These are phyloP conservation scores for Gomphus bonarii DNA, from an alignment of 1,284 basidiomycete genomes.

Conservation along the genomic window DNA sequence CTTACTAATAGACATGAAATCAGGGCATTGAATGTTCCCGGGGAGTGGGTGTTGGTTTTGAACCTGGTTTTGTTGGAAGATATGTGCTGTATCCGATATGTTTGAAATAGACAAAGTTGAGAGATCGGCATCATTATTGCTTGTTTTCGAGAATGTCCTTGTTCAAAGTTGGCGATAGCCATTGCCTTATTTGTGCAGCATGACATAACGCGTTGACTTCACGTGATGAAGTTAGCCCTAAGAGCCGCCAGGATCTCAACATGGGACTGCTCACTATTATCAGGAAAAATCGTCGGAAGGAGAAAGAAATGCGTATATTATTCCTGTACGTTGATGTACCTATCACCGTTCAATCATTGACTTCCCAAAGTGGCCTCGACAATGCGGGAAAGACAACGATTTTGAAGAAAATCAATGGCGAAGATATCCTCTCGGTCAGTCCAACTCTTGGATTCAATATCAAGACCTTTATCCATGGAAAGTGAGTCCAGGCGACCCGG, in stretches of 20 bases:
- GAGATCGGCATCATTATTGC: too few species aligned
- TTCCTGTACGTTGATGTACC: slow-evolving; percentile 63
- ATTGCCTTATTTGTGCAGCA: too few species aligned
- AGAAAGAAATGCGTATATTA: slow-evolving; percentile 91
- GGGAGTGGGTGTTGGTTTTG: too few species aligned
- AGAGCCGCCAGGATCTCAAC: neutral
- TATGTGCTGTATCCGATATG: too few species aligned
- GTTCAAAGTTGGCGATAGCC: too few species aligned
- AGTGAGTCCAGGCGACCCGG: slow-evolving; percentile 42
- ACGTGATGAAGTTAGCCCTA: too few species aligned
- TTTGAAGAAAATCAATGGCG: slow-evolving; percentile 85
- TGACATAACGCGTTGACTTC: too few species aligned
- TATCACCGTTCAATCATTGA: slow-evolving; percentile 5
- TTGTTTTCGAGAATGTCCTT: too few species aligned
- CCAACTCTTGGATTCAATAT: slow-evolving; percentile 99
- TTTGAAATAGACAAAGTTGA: too few species aligned
- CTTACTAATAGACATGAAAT: too few species aligned
- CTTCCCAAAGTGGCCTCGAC: slow-evolving; percentile 77
- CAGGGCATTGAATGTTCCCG: too few species aligned
- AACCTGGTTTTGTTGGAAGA: too few species aligned
- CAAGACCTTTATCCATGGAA: slow-evolving; percentile 86
- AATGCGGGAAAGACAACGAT: slow-evolving; percentile 99
- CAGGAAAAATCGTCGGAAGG: slow-evolving; percentile 90
- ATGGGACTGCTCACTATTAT: slow-evolving; percentile 97
- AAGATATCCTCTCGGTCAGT: slow-evolving; percentile 80